A percentile compares a stretch with the other conserved stretches of the same genome.
These are phyloP conservation scores for Annulohypoxylon nitens DNA, from an alignment of 495 filamentous ascomycete genomes.

Conservation along the genomic window DNA sequence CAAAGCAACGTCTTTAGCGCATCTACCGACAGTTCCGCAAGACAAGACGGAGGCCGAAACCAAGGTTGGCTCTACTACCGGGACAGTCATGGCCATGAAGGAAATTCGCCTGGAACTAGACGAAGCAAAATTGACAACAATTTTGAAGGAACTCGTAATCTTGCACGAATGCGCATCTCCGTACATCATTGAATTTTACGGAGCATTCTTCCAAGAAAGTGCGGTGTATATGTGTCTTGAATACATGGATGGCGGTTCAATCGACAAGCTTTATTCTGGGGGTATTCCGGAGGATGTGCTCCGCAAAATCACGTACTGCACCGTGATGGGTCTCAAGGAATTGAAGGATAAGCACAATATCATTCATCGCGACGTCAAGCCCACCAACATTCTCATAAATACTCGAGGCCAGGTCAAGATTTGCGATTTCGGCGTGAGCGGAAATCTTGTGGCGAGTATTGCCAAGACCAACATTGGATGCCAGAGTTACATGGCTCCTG, in stretches of 20 bases:
- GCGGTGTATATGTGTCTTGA: constrained; percentile 99
- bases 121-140: constrained; percentile 94
- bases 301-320: constrained; percentile 91
- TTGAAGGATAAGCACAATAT: constrained; percentile 99
- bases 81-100: constrained; percentile 98
- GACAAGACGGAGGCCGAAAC: constrained; percentile 48
- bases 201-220: constrained; percentile 98
- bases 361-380: constrained; percentile 98
- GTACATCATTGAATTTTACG: constrained; percentile 98
- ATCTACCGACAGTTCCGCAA: constrained; percentile 52
- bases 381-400: constrained; percentile 96
- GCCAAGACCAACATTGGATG: constrained; percentile 99
- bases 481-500: constrained; percentile 99
- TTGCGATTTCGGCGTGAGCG: constrained; percentile 98
- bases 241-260: constrained; percentile 99
- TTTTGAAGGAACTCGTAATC: constrained; percentile 98
- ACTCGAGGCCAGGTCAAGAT: constrained; percentile 94
- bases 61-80: constrained; percentile 61
- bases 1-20: constrained; percentile 52
- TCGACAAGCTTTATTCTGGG: constrained; percentile 95
- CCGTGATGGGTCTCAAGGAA: constrained; percentile 88
- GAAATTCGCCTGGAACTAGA: constrained; percentile 97
- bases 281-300: constrained; percentile 91
- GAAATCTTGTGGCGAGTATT: constrained; percentile 96
- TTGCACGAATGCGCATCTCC: constrained; percentile 95